Evolutionary conservation across 2,329 filamentous ascomycete species (phyloP).

Genomic region (Elsinoe australis): DNA sequence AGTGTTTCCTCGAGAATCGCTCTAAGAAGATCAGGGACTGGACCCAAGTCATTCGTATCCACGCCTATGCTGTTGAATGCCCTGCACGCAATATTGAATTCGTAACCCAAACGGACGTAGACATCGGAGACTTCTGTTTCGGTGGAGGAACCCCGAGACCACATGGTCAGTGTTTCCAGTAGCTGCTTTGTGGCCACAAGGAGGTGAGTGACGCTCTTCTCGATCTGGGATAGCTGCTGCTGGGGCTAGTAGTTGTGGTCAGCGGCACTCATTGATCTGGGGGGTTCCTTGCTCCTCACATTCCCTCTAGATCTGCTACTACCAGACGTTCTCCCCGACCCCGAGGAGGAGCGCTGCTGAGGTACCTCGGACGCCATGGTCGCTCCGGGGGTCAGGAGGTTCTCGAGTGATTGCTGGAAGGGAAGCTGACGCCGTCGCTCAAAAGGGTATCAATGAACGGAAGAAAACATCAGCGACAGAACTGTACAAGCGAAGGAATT

Average conservation of each 20-base stretch:
- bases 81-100: conserved; percentile 97
- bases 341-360: conserved; percentile 42
- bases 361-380: conserved; percentile 46
- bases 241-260: conserved; percentile 46
- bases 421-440: not conserved
- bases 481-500: conserved; percentile 9
- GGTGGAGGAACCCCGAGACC: conserved; percentile 86
- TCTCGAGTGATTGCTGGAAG: not conserved
- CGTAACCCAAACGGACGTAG: conserved; percentile 93
- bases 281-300: conserved; percentile 14
- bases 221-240: conserved; percentile 86
- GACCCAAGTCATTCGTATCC: conserved; percentile 86
- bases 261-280: not conserved
- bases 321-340: conserved; percentile 53
- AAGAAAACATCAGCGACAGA: conserved; percentile 5
- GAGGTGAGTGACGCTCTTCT: conserved; percentile 96
- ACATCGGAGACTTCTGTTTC: conserved; percentile 96
- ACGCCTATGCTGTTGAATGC: conserved; percentile 96
- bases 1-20: conserved; percentile 91
- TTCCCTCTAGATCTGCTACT: conserved; percentile 30
- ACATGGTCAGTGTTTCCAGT: conserved; percentile 92
- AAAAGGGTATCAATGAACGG: conserved; percentile 3
- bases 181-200: conserved; percentile 96
- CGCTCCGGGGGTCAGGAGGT: not conserved
- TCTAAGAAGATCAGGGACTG: conserved; percentile 84